Percentiles rank a stretch among this genome's conserved stretches.
Conservation (phyloP, 495 filamentous ascomycete species). For the Xylaria sp. region DNA sequence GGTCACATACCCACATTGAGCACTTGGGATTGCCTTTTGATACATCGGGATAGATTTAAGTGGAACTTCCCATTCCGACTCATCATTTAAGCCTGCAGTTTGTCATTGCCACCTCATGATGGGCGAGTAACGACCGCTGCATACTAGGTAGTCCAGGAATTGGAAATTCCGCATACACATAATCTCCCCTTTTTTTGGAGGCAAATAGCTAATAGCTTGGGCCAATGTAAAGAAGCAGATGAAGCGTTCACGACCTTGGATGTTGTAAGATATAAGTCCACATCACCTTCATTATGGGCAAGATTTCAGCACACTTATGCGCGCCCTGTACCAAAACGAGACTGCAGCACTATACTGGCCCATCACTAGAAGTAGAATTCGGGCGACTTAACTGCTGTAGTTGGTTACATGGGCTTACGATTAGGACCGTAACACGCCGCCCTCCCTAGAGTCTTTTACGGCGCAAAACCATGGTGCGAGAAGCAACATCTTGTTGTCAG, state of each 20-base stretch:
- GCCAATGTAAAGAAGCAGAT: background rate
- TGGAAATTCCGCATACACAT: background rate
- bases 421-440: background rate
- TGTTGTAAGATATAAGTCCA: background rate
- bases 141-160: background rate
- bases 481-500: background rate
- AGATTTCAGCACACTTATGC: background rate
- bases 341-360: background rate
- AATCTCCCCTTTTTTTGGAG: background rate
- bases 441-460: background rate
- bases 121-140: background rate
- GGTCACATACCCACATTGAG: background rate
- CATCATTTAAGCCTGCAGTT: background rate
- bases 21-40: background rate
- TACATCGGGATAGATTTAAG: background rate
- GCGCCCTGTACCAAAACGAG: background rate
- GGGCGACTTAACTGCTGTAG: background rate
- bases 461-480: background rate
- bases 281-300: background rate
- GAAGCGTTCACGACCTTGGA: background rate
- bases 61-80: slow-evolving; percentile 1
- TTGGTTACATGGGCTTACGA: background rate
- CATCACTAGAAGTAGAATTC: background rate
- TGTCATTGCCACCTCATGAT: background rate
- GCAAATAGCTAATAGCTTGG: background rate